These are phyloP conservation scores for Aspergillus olivimuriae DNA, from an alignment of 495 filamentous ascomycete genomes.

Conservation along the genomic window DNA sequence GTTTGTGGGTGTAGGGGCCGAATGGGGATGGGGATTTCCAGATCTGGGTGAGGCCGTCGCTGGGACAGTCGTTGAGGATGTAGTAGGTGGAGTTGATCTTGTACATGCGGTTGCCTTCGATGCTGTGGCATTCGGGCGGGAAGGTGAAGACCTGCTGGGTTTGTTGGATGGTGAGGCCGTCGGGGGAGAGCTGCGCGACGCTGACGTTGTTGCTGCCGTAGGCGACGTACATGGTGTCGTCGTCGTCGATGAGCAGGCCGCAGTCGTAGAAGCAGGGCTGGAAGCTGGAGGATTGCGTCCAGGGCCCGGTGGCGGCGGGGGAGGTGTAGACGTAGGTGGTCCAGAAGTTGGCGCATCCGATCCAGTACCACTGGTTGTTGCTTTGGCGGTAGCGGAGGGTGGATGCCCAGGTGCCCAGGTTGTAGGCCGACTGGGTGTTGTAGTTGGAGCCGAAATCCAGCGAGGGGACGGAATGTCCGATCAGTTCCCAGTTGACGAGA, in stretches of 20 bases:
- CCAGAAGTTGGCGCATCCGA: constrained; percentile 46
- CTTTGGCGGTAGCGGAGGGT: constrained; percentile 43
- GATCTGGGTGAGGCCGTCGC: constrained; percentile 24
- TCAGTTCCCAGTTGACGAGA: constrained; percentile 49
- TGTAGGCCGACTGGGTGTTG: constrained; percentile 36
- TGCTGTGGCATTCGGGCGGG: constrained; percentile 20
- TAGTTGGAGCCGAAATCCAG: constrained; percentile 45
- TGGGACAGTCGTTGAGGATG: constrained; percentile 43
- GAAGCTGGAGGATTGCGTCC: constrained; percentile 25
- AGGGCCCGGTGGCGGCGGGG: constrained; percentile 27
- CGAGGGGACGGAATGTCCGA: constrained; percentile 45
- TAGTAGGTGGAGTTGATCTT: constrained; percentile 48
- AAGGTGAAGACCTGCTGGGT: constrained; percentile 35
- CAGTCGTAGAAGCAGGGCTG: constrained; percentile 51
- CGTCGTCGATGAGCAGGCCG: constrained; percentile 47
- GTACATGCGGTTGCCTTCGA: constrained; percentile 53
- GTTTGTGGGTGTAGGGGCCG: constrained; percentile 37
- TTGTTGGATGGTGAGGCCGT: constrained; percentile 36
- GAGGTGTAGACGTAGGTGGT: constrained; percentile 47
- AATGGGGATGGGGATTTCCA: constrained; percentile 38
- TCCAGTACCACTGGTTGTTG: constrained; percentile 47
- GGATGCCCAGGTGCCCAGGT: constrained; percentile 50
- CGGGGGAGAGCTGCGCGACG: constrained; percentile 43
- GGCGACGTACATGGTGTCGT: constrained; percentile 51
- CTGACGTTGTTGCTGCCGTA: constrained; percentile 45